Evolutionary conservation across 1,284 basidiomycete genomes (phyloP).

Genomic region (Marasmius sp.): DNA sequence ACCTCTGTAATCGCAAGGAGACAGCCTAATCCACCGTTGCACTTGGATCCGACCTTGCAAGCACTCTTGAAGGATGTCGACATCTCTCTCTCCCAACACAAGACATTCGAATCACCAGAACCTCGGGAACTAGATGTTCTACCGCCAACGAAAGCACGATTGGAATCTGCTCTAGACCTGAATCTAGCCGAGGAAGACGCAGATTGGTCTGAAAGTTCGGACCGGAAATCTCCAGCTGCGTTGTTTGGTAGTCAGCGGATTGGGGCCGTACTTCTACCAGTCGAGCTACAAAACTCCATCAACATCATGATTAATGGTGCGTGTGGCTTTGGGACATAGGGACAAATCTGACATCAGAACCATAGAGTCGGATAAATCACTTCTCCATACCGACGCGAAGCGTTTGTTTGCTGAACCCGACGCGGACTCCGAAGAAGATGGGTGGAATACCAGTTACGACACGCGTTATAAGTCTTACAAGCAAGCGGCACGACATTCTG

Average conservation of each 20-base stretch:
- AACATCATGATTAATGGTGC: constrained; percentile 58
- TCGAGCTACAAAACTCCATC: constrained; percentile 65
- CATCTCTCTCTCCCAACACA: constrained; percentile 54
- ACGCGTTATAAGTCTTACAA: constrained; percentile 57
- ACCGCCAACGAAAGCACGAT: constrained; percentile 22
- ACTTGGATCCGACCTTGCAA: constrained; percentile 63
- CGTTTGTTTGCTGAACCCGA: constrained; percentile 54
- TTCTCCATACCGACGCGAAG: constrained; percentile 67
- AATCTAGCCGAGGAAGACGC: constrained; percentile 23
- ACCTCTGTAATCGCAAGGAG: constrained; percentile 6
- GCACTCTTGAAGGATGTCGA: constrained; percentile 64
- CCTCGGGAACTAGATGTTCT: constrained; percentile 59
- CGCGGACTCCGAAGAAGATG: constrained; percentile 26
- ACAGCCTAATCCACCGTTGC: constrained; percentile 48
- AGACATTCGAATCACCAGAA: constrained; percentile 22
- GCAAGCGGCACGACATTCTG: constrained; percentile 56
- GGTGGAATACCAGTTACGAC: constrained; percentile 57
- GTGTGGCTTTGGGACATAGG: constrained; percentile 17
- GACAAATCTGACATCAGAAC: constrained; percentile 12
- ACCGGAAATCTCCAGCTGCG: constrained; percentile 78
- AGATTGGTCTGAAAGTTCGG: constrained; percentile 30
- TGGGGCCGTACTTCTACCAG: constrained; percentile 68
- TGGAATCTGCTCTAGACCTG: constrained; percentile 25
- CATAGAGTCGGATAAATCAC: constrained; percentile 62
- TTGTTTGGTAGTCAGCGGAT: constrained; percentile 72